phyloP scores from a whole-genome alignment of 139 green algal genomes.

The Closterium sp. region DNA sequence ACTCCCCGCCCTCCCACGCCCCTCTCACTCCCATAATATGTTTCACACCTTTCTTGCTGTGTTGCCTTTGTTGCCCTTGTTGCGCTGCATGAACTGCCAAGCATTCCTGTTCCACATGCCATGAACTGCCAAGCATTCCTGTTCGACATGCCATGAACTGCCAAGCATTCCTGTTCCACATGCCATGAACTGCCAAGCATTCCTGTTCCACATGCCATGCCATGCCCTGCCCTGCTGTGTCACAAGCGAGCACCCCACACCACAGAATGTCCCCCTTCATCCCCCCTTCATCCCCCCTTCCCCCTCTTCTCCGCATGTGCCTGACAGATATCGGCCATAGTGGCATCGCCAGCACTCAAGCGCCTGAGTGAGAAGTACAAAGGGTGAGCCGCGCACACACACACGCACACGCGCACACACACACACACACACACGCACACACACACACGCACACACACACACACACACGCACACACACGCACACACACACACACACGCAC shows the following conservation, averaged over 20 bases:
- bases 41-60: no score
- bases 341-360: conserved; percentile 28
- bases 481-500: no score
- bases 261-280: no score
- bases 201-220: no score
- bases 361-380: conserved; percentile 32
- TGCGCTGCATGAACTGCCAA: not conserved
- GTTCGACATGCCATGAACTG: not conserved
- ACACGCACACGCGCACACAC: no score
- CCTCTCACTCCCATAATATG: no score
- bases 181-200: no score
- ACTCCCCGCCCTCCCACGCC: no score
- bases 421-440: no score
- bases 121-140: not conserved
- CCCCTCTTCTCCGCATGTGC: not conserved
- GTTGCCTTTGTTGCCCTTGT: no score
- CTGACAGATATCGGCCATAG: conserved; percentile 26
- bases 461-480: no score
- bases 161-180: not conserved
- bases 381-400: conserved; percentile 24
- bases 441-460: no score
- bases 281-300: not conserved
- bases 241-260: not conserved
- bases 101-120: not conserved
- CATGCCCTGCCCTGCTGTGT: not conserved